phyloP scores from a whole-genome alignment of 306 rosid genomes.

The Cucumis cinereus region DNA sequence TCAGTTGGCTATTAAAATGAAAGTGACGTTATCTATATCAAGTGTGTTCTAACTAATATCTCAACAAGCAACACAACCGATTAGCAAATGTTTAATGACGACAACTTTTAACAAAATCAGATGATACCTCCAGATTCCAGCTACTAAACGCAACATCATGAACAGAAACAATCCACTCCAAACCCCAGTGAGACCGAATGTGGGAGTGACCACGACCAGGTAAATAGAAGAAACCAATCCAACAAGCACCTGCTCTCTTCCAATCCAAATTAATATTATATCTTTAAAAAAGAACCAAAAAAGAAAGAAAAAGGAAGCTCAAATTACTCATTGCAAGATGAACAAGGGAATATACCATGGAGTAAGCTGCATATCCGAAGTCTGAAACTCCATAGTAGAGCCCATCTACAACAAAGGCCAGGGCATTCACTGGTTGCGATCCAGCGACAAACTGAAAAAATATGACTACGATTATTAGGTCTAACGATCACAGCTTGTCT shows the following conservation, averaged over 20 bases:
- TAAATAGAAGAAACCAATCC: constrained; percentile 55
- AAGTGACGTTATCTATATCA: not conserved
- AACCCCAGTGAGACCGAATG: constrained; percentile 76
- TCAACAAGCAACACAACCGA: not conserved
- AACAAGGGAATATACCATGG: constrained; percentile 47
- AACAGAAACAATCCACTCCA: constrained; percentile 86
- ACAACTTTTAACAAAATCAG: not conserved
- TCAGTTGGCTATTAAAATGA: not conserved
- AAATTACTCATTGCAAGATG: constrained; percentile 5
- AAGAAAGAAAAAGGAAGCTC: not conserved
- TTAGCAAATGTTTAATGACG: not conserved
- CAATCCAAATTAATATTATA: constrained; percentile 3
- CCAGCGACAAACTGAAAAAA: constrained; percentile 81
- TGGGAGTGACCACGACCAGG: constrained; percentile 56
- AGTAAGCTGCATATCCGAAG: constrained; percentile 82
- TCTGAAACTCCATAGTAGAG: constrained; percentile 92
- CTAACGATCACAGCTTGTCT: not conserved
- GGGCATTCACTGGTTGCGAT: constrained; percentile 85
- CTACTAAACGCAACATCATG: constrained; percentile 72
- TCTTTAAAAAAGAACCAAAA: not conserved
- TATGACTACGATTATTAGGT: constrained; percentile 11
- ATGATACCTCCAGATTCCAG: constrained; percentile 72
- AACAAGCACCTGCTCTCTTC: constrained; percentile 35
- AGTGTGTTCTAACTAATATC: not conserved
- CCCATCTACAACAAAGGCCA: constrained; percentile 91